phyloP scores from a whole-genome alignment of 108 stramenopile genomes.

The Skeletonema grethae region DNA sequence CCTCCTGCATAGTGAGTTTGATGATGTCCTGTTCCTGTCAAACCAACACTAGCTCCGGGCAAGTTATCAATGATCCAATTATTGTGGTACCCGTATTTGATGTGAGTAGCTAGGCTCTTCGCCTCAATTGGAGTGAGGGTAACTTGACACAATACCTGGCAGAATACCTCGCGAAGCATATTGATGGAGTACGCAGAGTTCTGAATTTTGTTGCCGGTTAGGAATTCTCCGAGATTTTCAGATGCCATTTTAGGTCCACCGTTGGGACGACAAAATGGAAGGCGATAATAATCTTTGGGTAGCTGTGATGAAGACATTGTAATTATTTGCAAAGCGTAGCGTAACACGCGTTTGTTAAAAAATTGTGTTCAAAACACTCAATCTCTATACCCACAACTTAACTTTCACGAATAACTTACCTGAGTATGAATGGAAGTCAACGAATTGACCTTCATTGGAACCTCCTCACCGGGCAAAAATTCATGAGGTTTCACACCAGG shows the following conservation, averaged over 20 bases:
- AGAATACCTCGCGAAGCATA: constrained; percentile 89
- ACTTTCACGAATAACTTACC: constrained; percentile 22
- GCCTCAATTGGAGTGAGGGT: constrained; percentile 60
- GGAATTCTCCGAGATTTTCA: constrained; percentile 90
- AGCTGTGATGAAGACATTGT: constrained; percentile 59
- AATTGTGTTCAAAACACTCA: not conserved
- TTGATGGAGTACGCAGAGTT: constrained; percentile 91
- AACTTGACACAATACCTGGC: constrained; percentile 74
- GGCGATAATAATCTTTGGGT: constrained; percentile 94
- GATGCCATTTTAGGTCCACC: constrained; percentile 89
- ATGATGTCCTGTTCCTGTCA: constrained; percentile 48
- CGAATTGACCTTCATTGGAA: constrained; percentile 88
- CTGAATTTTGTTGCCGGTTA: constrained; percentile 97
- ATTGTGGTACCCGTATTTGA: constrained; percentile 91
- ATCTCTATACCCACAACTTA: not conserved
- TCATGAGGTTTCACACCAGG: constrained; percentile 87
- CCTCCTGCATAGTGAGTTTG: constrained; percentile 88
- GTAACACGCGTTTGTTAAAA: not conserved
- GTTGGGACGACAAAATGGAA: constrained; percentile 93
- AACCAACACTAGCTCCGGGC: constrained; percentile 87
- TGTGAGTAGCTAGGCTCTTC: constrained; percentile 64
- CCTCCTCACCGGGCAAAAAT: constrained; percentile 66
- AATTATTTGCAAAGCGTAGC: not conserved
- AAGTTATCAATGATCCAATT: constrained; percentile 99
- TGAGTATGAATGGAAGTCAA: constrained; percentile 90